Base-by-base conservation (phyloP, 1,284 basidiomycete genomes). In the Melanopsichium pennsylvanicum region DNA sequence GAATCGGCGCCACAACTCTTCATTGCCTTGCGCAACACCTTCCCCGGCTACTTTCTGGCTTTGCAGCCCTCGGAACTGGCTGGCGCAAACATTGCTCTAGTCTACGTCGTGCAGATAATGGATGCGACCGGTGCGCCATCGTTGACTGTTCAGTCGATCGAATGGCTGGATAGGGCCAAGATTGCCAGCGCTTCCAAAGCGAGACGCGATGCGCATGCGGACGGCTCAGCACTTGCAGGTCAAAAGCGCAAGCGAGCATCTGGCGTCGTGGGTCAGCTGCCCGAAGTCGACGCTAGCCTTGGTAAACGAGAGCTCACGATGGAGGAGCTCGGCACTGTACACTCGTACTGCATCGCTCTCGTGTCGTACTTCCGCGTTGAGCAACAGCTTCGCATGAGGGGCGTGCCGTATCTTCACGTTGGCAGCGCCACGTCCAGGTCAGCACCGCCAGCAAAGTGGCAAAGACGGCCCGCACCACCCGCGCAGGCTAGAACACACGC, bases 361-460 rank as follows among this genome's bases (percentile, higher is more conserved):
- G 90, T 94, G n/a, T 89, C 91, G 15, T 91, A 92, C 78, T 89
- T 88, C 60, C 91, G 89, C 72, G 88, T 97, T 47, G 92, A 96
- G 80, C 85, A 87, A 51, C 93, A 95, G 81, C 87, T 97, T 76
- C 92, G 92, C 79, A 82, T 87, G 27, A 88, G 90, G 15, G 85
- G 85, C 12, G 92, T 96, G 52, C 88, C 90, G 0, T 93, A 88
- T 76, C 86, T 85, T 2, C 86, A 89, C 46, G 88, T 92, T 70
- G 88, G 87, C 70, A 87, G 89, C n/a, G 83, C 62, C 13, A 41
- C 70, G 0, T 37, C 71, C 19, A 41, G 36, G 33, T 62, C 68
- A 13, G 43, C 51, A 15, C 64, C 54, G n/a, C 59, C 59, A 32
- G 39, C 51, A 15, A 64, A 57, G 25, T 29, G 33, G 10, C 57